These are phyloP conservation scores for Tolypocladium nubicola DNA, from an alignment of 2,329 filamentous ascomycete genomes.

Conservation along the genomic window DNA sequence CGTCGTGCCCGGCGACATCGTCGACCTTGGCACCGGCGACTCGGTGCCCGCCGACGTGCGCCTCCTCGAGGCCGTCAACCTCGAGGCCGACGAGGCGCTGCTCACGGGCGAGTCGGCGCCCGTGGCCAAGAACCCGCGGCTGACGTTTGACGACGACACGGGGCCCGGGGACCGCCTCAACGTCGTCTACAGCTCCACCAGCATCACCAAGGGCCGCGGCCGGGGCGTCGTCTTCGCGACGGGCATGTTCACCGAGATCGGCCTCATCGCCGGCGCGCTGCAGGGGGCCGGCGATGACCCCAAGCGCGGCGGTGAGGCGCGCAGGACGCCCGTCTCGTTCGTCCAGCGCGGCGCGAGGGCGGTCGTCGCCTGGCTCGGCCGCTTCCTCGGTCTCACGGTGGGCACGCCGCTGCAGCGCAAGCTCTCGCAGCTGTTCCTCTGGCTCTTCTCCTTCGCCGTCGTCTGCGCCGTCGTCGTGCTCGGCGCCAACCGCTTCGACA, in stretches of 20 bases:
- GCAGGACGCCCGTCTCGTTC: slow-evolving; percentile 40
- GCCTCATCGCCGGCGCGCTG: slow-evolving; percentile 44
- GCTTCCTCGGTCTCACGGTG: slow-evolving; percentile 38
- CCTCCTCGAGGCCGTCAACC: slow-evolving; percentile 49
- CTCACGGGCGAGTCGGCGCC: slow-evolving; percentile 55
- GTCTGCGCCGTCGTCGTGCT: slow-evolving; percentile 34
- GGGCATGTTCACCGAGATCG: slow-evolving; percentile 52
- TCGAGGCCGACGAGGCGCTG: slow-evolving; percentile 56
- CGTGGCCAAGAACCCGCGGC: slow-evolving; percentile 40
- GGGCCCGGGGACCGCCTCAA: slow-evolving; percentile 48
- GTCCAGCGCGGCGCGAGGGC: slow-evolving; percentile 22
- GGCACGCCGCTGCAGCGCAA: slow-evolving; percentile 62
- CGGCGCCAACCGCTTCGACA: slow-evolving; percentile 28
- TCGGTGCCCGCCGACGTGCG: slow-evolving; percentile 51
- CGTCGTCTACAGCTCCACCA: slow-evolving; percentile 52
- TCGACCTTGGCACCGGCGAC: slow-evolving; percentile 43
- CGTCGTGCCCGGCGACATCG: slow-evolving; percentile 48
- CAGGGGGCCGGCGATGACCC: slow-evolving; percentile 27
- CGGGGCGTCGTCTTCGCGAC: slow-evolving; percentile 51
- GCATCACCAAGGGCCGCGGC: slow-evolving; percentile 49
- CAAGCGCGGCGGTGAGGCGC: slow-evolving; percentile 25
- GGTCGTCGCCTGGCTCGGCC: slow-evolving; percentile 33
- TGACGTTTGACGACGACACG: slow-evolving; percentile 29
- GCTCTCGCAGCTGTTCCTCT: slow-evolving; percentile 56
- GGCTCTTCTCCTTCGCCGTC: slow-evolving; percentile 51